Conservation (phyloP, 139 green algal genomes). For the Chlorella sorokiniana region DNA sequence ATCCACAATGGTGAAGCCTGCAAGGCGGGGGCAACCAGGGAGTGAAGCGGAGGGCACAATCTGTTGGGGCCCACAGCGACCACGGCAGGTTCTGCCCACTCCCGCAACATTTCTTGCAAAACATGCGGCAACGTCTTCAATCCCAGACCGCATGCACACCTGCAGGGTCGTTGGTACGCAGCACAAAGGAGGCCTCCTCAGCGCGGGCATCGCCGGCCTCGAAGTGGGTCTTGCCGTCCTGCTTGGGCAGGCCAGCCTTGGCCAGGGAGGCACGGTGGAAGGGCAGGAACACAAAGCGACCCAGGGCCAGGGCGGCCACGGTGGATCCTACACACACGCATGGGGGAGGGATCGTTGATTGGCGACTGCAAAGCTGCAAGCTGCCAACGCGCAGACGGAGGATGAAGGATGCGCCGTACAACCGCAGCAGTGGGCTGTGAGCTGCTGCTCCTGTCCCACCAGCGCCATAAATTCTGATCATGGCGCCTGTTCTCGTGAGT, state of each 20-base stretch:
- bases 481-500: too few relatives aligned
- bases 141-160: too few relatives aligned
- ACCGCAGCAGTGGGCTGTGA: not conserved
- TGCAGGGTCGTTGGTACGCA: constrained; percentile 74
- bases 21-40: not conserved
- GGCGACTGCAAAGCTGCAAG: too few relatives aligned
- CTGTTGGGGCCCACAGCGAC: too few relatives aligned
- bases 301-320: constrained; percentile 59
- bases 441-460: not conserved
- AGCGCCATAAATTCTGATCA: too few relatives aligned
- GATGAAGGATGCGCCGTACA: not conserved
- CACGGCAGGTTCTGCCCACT: too few relatives aligned
- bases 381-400: not conserved
- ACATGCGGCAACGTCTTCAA: too few relatives aligned
- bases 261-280: constrained; percentile 61
- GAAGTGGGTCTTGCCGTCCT: constrained; percentile 78
- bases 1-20: constrained; percentile 85
- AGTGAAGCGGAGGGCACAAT: not conserved
- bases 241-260: constrained; percentile 67
- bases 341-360: not conserved
- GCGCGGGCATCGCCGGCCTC: constrained; percentile 78
- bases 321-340: constrained; percentile 41
- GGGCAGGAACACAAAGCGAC: constrained; percentile 78
- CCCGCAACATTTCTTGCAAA: too few relatives aligned
- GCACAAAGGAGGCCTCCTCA: constrained; percentile 57